phyloP scores from a whole-genome alignment of 140 eudicot species.

The Artemisia princeps region DNA sequence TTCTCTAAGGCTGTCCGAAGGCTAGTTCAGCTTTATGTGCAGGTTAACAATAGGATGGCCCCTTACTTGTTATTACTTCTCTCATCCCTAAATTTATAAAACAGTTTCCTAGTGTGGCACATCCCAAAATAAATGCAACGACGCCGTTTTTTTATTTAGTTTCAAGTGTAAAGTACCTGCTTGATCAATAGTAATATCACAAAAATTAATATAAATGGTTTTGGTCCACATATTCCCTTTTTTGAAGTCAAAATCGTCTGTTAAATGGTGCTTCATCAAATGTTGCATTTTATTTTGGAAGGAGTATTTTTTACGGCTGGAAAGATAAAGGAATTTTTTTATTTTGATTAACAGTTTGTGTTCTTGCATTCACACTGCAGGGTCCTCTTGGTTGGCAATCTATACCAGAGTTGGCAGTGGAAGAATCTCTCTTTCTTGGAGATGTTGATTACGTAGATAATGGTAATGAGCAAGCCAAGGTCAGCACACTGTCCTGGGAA shows the following conservation, averaged over 20 bases:
- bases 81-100: background rate
- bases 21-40: constrained; percentile 91
- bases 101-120: too few relatives aligned
- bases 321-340: background rate
- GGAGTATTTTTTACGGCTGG: constrained; percentile 1
- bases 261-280: background rate
- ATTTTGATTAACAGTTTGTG: constrained; percentile 10
- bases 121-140: background rate
- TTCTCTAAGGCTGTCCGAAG: constrained; percentile 87
- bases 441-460: constrained; percentile 47
- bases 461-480: constrained; percentile 50
- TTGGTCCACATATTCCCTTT: too few relatives aligned
- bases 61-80: constrained; percentile 11
- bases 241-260: background rate
- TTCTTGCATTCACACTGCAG: constrained; percentile 36
- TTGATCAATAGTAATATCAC: constrained; percentile 13
- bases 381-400: constrained; percentile 97
- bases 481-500: constrained; percentile 83
- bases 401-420: constrained; percentile 55
- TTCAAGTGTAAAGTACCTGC: background rate
- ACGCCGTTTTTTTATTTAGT: background rate
- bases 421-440: constrained; percentile 49
- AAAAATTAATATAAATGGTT: background rate
- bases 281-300: constrained; percentile 6
- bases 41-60: constrained; percentile 37